Evolutionary conservation across 148 eudicot species (phyloP), one percentile per base, ranked within the genome.

Genomic region (Agrostemma githago): DNA sequence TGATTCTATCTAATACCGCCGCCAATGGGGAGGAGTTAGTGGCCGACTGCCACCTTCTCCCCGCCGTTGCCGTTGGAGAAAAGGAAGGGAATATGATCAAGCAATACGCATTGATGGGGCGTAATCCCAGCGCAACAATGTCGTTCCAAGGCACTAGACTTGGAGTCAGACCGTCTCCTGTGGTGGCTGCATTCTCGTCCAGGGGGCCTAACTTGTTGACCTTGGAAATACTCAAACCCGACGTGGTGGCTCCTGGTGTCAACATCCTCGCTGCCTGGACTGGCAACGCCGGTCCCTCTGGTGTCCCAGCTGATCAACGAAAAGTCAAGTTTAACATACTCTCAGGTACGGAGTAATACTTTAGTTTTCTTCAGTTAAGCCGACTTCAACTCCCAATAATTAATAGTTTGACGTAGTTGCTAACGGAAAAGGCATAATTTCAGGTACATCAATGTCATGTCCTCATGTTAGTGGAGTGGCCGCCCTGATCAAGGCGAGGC

Each of bases 381-480:
- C 62, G 2, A 19, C 19, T 9, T 16, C 19, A 19, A 19, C 20
- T n/a, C 11, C 7, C 51, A 58, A 5, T 58, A 26, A 26, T 26
- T 26, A 26, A 26, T 26, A 26, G 34, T 26, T 26, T 26, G 34
- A 26, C 34, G 34, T 26, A 26, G 34, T 4, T 60, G 20, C 34
- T 60, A 20, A 17, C 20, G 10, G 8, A 17, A 60, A 19, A 76
- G 88, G 88, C 34, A 84, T 93, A 19, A 62, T 93, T 6, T 94
- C 98, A 0, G 98, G 98, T 37, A 94, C 98, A 0, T 91, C 98
- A 1, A 94, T 94, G 98, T 94, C 98, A 2, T 91, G 97, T 73
- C 98, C 98, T 5, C 98, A 94, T 71, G 97, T 94, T 3, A 94
- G 98, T 21, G 98, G 98, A 14, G 88, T 94, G 37, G 98, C 96